Conservation (phyloP, 345 rosid genomes). For the Arabis hirsuta region DNA sequence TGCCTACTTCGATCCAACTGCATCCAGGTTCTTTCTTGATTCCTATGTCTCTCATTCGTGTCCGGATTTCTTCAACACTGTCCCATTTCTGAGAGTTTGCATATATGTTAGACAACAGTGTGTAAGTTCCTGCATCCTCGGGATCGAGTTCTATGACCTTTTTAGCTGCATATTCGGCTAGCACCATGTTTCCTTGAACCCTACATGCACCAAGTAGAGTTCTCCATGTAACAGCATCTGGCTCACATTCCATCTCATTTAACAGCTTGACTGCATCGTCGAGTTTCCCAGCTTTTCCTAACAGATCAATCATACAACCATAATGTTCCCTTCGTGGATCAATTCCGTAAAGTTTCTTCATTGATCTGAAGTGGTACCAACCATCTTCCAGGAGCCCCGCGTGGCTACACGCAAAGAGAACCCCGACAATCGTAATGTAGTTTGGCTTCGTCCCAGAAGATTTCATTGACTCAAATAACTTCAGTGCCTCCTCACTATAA, state of each 20-base stretch:
- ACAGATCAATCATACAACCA: constrained; percentile 78
- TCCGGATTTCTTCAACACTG: constrained; percentile 56
- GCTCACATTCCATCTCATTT: constrained; percentile 62
- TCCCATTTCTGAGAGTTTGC: constrained; percentile 72
- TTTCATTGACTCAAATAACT: constrained; percentile 60
- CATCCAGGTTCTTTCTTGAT: constrained; percentile 72
- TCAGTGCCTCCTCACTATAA: constrained; percentile 62
- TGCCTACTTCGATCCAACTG: constrained; percentile 75
- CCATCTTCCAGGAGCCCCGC: constrained; percentile 70
- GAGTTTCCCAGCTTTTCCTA: constrained; percentile 74
- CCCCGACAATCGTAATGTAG: constrained; percentile 63
- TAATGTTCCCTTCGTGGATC: constrained; percentile 73
- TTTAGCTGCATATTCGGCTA: constrained; percentile 65
- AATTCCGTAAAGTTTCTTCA: constrained; percentile 64
- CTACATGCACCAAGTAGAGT: constrained; percentile 68
- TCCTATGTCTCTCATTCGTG: constrained; percentile 54
- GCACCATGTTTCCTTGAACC: constrained; percentile 57
- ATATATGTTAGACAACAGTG: constrained; percentile 69
- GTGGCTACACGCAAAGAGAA: constrained; percentile 81
- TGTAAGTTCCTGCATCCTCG: constrained; percentile 66
- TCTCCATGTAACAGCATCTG: constrained; percentile 75
- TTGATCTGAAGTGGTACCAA: constrained; percentile 60
- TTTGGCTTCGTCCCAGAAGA: constrained; percentile 57
- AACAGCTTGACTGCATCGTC: constrained; percentile 62
- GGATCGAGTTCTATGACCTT: constrained; percentile 62